phyloP scores from a whole-genome alignment of 805 yeast genomes.

The Kluyveromyces nonfermentans region DNA sequence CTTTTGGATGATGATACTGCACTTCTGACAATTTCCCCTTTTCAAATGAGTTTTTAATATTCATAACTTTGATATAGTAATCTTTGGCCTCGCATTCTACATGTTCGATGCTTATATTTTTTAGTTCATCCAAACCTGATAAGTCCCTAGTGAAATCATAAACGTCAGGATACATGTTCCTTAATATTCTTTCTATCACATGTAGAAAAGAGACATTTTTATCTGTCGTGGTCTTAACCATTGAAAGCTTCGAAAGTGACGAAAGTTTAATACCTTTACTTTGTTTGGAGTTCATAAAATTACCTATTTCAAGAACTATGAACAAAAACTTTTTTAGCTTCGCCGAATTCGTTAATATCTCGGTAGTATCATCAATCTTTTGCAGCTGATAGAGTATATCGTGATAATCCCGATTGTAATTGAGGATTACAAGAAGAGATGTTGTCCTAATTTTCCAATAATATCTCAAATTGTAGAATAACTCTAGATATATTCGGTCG shows the following conservation, averaged over 20 bases:
- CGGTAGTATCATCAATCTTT: slow-evolving; percentile 50
- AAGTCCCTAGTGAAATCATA: slow-evolving; percentile 55
- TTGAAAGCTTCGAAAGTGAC: slow-evolving; percentile 58
- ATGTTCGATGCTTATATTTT: slow-evolving; percentile 56
- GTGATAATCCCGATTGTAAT: slow-evolving; percentile 56
- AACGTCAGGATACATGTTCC: slow-evolving; percentile 56
- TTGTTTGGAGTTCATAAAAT: slow-evolving; percentile 70
- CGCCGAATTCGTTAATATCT: slow-evolving; percentile 41
- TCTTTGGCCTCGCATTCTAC: slow-evolving; percentile 51
- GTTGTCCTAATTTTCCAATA: slow-evolving; percentile 71
- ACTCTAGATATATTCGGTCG: slow-evolving; percentile 59
- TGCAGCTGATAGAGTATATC: slow-evolving; percentile 50
- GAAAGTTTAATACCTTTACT: slow-evolving; percentile 64
- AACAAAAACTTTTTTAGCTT: slow-evolving; percentile 50
- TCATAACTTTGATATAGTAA: slow-evolving; percentile 40
- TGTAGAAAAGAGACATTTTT: slow-evolving; percentile 66
- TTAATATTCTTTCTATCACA: slow-evolving; percentile 60
- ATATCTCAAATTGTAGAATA: slow-evolving; percentile 55
- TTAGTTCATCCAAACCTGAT: slow-evolving; percentile 40
- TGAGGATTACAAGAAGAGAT: slow-evolving; percentile 44
- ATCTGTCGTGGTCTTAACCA: slow-evolving; percentile 56
- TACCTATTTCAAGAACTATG: slow-evolving; percentile 64
- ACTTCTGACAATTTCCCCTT: slow-evolving; percentile 58
- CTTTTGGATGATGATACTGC: slow-evolving; percentile 56
- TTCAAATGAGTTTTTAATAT: slow-evolving; percentile 45